Evolutionary conservation across 768 basidiomycete species (phyloP).

Genomic region (Boletus reticulatus): DNA sequence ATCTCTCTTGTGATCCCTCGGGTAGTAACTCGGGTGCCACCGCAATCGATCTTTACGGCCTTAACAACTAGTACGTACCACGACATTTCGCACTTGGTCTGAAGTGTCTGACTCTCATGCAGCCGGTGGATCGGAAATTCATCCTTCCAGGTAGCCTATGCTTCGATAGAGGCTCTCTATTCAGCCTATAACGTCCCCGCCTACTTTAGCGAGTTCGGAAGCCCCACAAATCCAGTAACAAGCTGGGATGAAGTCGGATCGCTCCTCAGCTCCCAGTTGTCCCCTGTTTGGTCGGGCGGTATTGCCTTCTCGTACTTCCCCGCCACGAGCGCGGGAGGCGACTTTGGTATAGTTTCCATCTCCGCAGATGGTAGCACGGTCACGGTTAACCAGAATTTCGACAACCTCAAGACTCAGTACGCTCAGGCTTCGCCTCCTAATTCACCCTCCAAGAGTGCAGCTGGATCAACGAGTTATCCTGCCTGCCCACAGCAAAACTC

Average conservation of each 20-base stretch:
- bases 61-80: constrained; percentile 77
- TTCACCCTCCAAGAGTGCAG: constrained; percentile 56
- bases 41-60: constrained; percentile 81
- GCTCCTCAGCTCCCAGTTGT: constrained; percentile 71
- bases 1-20: constrained; percentile 71
- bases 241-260: constrained; percentile 75
- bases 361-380: constrained; percentile 64
- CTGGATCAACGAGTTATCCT: constrained; percentile 47
- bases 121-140: constrained; percentile 84
- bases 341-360: constrained; percentile 86
- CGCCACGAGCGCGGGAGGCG: constrained; percentile 63
- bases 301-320: constrained; percentile 91
- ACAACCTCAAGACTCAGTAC: constrained; percentile 63
- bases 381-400: constrained; percentile 66
- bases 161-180: constrained; percentile 51
- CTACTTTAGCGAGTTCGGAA: constrained; percentile 90
- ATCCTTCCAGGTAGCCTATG: constrained; percentile 55
- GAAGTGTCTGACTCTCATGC: constrained; percentile 11
- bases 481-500: constrained; percentile 62
- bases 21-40: constrained; percentile 51
- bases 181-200: constrained; percentile 72
- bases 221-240: constrained; percentile 61
- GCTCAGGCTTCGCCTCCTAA: constrained; percentile 54
- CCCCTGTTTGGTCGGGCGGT: constrained; percentile 83
- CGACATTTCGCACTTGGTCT: background rate